Conservation (phyloP, 2,329 filamentous ascomycete genomes). For the Colletotrichum salicis region DNA sequence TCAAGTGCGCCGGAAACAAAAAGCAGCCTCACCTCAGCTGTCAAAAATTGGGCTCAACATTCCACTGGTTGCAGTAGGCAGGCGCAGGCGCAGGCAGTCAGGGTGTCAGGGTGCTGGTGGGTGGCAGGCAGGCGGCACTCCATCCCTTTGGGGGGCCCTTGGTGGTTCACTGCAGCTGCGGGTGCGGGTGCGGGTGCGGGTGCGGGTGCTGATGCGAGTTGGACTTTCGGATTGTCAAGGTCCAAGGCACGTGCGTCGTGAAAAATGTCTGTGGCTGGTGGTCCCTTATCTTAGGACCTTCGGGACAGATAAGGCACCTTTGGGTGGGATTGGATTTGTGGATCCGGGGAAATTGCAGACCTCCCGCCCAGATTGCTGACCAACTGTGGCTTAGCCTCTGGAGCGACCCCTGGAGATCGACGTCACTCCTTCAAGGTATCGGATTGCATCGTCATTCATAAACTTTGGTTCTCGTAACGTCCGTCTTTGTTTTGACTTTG, state of each 20-base stretch:
- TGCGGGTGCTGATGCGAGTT: conserved; percentile 17
- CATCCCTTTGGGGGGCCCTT: too few species aligned
- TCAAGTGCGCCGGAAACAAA: conserved; percentile 34
- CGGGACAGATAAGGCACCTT: background rate
- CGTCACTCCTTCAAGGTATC: conserved; percentile 23
- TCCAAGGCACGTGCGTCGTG: conserved; percentile 19
- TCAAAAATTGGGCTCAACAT: conserved; percentile 35
- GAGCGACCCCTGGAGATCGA: conserved; percentile 19
- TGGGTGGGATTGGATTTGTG: conserved; percentile 9
- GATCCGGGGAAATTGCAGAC: conserved; percentile 32
- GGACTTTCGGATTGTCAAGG: conserved; percentile 7
- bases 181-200: conserved; percentile 16
- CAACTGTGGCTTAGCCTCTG: conserved; percentile 24
- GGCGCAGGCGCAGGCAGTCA: background rate
- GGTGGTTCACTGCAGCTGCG: conserved; percentile 19
- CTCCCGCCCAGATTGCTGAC: conserved; percentile 13
- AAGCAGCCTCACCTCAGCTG: conserved; percentile 26
- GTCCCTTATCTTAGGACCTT: background rate
- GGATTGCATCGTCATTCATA: background rate
- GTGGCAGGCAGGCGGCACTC: too few species aligned
- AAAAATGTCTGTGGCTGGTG: conserved; percentile 24
- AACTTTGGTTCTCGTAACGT: background rate
- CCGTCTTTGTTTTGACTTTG: background rate
- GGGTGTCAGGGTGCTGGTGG: too few species aligned
- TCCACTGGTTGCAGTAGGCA: conserved; percentile 18